These are phyloP conservation scores for Ceratocystis lukuohia DNA, from an alignment of 2,329 filamentous ascomycete genomes.

Conservation along the genomic window DNA sequence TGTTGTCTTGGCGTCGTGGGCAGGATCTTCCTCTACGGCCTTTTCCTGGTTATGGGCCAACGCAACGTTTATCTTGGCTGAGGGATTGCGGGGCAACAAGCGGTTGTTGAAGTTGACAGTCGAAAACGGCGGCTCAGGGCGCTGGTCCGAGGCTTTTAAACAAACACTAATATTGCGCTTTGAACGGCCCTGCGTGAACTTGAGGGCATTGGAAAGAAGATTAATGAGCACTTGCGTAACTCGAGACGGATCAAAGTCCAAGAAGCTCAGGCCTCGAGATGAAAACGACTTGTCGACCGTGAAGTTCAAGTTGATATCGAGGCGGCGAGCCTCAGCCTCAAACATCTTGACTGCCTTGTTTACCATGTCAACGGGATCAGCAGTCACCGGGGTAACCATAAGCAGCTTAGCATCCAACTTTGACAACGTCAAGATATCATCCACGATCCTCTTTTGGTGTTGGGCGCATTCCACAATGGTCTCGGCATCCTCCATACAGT, in stretches of 20 bases:
- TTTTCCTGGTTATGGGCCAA: not conserved
- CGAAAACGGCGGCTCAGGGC: slow-evolving; percentile 31
- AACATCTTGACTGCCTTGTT: slow-evolving; percentile 63
- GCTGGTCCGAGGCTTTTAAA: slow-evolving; percentile 32
- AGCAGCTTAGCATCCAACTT: slow-evolving; percentile 66
- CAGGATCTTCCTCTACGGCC: not conserved
- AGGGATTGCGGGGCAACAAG: slow-evolving; percentile 29
- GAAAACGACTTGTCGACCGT: slow-evolving; percentile 48
- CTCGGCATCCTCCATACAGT: slow-evolving; percentile 58
- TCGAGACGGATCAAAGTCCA: slow-evolving; percentile 57
- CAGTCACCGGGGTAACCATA: slow-evolving; percentile 55
- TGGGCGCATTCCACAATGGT: slow-evolving; percentile 66
- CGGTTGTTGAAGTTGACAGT: slow-evolving; percentile 44
- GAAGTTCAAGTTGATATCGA: slow-evolving; percentile 54
- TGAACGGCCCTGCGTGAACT: slow-evolving; percentile 57
- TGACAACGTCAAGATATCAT: slow-evolving; percentile 59
- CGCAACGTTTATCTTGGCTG: not conserved
- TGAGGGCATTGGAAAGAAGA: slow-evolving; percentile 66
- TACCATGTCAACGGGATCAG: slow-evolving; percentile 53
- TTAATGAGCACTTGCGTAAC: slow-evolving; percentile 72
- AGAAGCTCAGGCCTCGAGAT: slow-evolving; percentile 47
- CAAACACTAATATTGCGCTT: slow-evolving; percentile 41
- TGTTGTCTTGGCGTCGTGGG: not conserved
- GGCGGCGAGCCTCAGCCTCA: slow-evolving; percentile 56
- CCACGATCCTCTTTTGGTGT: slow-evolving; percentile 68